phyloP scores from a whole-genome alignment of 2,329 filamentous ascomycete species.

The Tolypocladium ovalisporum region DNA sequence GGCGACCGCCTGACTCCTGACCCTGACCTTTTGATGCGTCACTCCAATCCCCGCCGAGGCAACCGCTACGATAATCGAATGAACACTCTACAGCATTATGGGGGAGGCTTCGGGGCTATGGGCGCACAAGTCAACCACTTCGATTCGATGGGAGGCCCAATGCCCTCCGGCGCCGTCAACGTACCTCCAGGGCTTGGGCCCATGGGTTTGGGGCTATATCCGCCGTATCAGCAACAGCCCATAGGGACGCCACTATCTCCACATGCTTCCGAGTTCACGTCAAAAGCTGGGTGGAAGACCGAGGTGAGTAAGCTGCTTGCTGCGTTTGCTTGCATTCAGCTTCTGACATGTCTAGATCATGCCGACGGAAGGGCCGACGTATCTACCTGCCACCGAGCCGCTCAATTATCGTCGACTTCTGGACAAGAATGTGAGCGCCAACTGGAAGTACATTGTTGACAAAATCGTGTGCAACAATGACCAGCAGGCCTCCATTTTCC shows the following conservation, averaged over 20 bases:
- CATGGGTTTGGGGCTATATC: slow-evolving; percentile 32
- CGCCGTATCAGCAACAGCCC: slow-evolving; percentile 42
- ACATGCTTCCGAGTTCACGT: slow-evolving; percentile 64
- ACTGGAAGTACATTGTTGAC: slow-evolving; percentile 99
- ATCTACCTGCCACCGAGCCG: slow-evolving; percentile 78
- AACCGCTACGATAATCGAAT: slow-evolving; percentile 37
- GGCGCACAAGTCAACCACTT: slow-evolving; percentile 19
- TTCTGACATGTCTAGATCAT: slow-evolving; percentile 26
- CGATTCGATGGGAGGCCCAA: slow-evolving; percentile 23
- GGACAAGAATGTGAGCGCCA: slow-evolving; percentile 91
- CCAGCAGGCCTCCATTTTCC: slow-evolving; percentile 96
- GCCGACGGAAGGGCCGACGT: slow-evolving; percentile 56
- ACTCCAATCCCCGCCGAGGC: slow-evolving; percentile 30
- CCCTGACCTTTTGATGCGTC: slow-evolving; percentile 34
- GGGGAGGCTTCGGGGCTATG: slow-evolving; percentile 20
- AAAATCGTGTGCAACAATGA: slow-evolving; percentile 99
- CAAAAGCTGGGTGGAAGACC: slow-evolving; percentile 42
- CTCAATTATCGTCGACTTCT: slow-evolving; percentile 92
- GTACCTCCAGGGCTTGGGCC: slow-evolving; percentile 22
- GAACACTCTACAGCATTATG: slow-evolving; percentile 20
- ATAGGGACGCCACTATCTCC: slow-evolving; percentile 59
- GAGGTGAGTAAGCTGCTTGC: slow-evolving; percentile 29
- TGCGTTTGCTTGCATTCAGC: neutral
- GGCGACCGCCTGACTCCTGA: slow-evolving; percentile 37
- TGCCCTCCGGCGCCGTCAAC: slow-evolving; percentile 20